Conservation (phyloP, 1,139 yeast genomes). For the Nakaseomyces kungkrabaensis region DNA sequence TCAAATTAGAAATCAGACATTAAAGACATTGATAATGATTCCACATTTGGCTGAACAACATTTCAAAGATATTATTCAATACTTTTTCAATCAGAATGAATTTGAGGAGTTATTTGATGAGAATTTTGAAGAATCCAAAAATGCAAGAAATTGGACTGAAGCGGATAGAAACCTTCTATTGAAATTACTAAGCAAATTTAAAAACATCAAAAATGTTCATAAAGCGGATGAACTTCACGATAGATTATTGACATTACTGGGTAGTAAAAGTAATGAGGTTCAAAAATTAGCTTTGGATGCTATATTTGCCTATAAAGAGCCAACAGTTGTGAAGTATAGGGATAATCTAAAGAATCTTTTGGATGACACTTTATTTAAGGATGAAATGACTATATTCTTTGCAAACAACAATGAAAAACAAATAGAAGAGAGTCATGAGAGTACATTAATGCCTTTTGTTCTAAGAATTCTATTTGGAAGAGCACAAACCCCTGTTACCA, state of each 20-base stretch:
- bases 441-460: slow-evolving; percentile 56
- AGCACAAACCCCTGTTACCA: slow-evolving; percentile 49
- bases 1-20: slow-evolving; percentile 25
- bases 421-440: slow-evolving; percentile 51
- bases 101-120: slow-evolving; percentile 12
- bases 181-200: slow-evolving; percentile 55
- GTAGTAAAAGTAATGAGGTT: slow-evolving; percentile 51
- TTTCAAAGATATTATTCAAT: slow-evolving; percentile 46
- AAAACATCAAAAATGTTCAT: slow-evolving; percentile 46
- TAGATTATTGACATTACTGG: slow-evolving; percentile 46
- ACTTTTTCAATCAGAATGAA: slow-evolving; percentile 32
- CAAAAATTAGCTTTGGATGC: slow-evolving; percentile 70
- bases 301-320: slow-evolving; percentile 55
- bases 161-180: slow-evolving; percentile 55
- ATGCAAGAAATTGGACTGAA: slow-evolving; percentile 40
- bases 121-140: slow-evolving; percentile 25
- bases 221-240: slow-evolving; percentile 45
- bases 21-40: slow-evolving; percentile 38
- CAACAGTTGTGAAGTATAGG: slow-evolving; percentile 51
- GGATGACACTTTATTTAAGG: slow-evolving; percentile 77
- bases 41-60: slow-evolving; percentile 63
- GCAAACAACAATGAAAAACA: slow-evolving; percentile 41
- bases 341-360: slow-evolving; percentile 66
- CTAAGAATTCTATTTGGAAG: slow-evolving; percentile 79
- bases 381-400: slow-evolving; percentile 63